Evolutionary conservation across 805 yeast genomes (phyloP).

Genomic region (Candida yuanshanica): DNA sequence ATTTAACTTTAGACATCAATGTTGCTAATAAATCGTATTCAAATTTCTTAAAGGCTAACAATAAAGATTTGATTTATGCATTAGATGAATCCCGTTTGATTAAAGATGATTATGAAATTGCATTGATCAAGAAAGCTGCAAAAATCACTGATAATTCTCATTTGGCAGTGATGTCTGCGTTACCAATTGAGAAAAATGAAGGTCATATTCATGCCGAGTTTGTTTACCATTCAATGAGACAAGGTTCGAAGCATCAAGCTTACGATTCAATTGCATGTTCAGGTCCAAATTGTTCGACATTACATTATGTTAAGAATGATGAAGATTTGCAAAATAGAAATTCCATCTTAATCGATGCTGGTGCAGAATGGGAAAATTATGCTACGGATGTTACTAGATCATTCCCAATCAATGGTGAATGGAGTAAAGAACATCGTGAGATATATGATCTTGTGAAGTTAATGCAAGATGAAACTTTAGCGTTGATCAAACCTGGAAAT

Average conservation of each 20-base stretch:
- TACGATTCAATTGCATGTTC: constrained; percentile 96
- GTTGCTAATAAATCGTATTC: constrained; percentile 32
- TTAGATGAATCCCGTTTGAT: constrained; percentile 82
- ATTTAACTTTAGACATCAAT: constrained; percentile 53
- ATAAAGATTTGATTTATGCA: constrained; percentile 55
- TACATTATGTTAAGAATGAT: constrained; percentile 85
- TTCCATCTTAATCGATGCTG: constrained; percentile 86
- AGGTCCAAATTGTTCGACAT: constrained; percentile 85
- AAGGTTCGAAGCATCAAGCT: constrained; percentile 84
- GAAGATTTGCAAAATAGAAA: constrained; percentile 50
- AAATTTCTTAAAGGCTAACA: constrained; percentile 35
- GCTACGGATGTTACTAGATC: constrained; percentile 93
- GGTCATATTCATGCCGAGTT: constrained; percentile 95
- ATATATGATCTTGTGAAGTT: constrained; percentile 73
- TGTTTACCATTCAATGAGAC: constrained; percentile 86
- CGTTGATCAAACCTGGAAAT: constrained; percentile 73
- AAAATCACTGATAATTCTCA: constrained; percentile 85
- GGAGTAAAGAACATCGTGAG: constrained; percentile 82
- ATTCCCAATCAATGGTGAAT: constrained; percentile 86
- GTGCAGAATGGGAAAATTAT: constrained; percentile 94
- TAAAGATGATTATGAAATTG: constrained; percentile 79
- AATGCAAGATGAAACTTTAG: constrained; percentile 76
- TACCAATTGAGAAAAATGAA: constrained; percentile 83
- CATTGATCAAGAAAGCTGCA: constrained; percentile 73
- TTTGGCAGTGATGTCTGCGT: constrained; percentile 85